Conservation (phyloP, 441 rosid species). For the Theobroma grandiflorum region DNA sequence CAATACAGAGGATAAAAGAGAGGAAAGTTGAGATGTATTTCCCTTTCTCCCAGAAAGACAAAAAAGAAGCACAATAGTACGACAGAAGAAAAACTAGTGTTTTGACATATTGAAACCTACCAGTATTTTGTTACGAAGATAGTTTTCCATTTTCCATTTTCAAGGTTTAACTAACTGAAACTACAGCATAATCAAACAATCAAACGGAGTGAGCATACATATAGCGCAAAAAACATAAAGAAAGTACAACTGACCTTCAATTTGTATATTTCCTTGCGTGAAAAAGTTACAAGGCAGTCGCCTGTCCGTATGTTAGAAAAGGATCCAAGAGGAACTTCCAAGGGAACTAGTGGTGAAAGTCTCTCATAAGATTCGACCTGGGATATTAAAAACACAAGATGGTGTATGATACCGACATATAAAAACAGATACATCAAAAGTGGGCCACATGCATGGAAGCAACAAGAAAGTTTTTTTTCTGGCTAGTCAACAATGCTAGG, state of each 20-base stretch:
- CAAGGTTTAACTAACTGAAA: not conserved
- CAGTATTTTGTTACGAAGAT: not conserved
- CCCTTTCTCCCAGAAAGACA: not conserved
- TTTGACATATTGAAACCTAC: not conserved
- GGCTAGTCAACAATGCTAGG: not conserved
- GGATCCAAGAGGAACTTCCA: slow-evolving; percentile 66
- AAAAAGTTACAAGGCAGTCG: slow-evolving; percentile 89
- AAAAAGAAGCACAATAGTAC: not conserved
- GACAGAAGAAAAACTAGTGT: not conserved
- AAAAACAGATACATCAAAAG: slow-evolving; percentile 14
- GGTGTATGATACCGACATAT: slow-evolving; percentile 20
- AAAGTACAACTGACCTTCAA: slow-evolving; percentile 62
- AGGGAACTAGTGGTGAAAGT: slow-evolving; percentile 84
- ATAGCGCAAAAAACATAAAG: slow-evolving; percentile 15
- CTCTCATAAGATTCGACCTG: slow-evolving; percentile 80
- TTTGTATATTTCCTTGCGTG: slow-evolving; percentile 67
- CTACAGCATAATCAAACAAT: not conserved
- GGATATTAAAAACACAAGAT: slow-evolving; percentile 29
- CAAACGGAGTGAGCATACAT: not conserved
- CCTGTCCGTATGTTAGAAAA: slow-evolving; percentile 71
- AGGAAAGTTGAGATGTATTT: not conserved
- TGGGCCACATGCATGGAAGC: not conserved
- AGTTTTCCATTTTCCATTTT: not conserved
- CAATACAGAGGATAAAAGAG: not conserved
- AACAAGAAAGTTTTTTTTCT: slow-evolving; percentile 1